Conservation (phyloP, 371 early-diverging fungal genomes). For the Choanephora cucurbitarum region DNA sequence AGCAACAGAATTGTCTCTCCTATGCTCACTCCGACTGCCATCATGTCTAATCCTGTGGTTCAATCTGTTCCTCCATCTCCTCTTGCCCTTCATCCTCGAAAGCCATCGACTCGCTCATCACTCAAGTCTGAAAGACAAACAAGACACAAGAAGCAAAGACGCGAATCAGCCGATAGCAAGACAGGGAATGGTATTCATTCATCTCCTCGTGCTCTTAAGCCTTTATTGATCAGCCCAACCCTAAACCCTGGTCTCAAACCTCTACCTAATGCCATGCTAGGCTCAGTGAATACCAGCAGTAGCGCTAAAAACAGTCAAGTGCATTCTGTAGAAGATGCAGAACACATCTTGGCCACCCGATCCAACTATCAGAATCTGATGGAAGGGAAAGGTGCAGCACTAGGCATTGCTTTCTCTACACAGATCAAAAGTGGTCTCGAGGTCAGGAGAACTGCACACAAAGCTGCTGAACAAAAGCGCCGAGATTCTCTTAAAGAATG, state of each 20-base stretch:
- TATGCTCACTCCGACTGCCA: background rate
- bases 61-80: constrained; percentile 3
- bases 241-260: constrained; percentile 25
- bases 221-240: constrained; percentile 48
- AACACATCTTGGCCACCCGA: constrained; percentile 66
- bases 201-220: constrained; percentile 49
- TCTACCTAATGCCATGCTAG: constrained; percentile 2
- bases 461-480: constrained; percentile 93
- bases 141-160: constrained; percentile 23
- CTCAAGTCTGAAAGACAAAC: background rate
- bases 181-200: constrained; percentile 6
- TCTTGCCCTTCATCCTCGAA: constrained; percentile 7
- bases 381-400: constrained; percentile 76
- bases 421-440: constrained; percentile 76
- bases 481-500: constrained; percentile 86
- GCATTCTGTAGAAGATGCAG: constrained; percentile 37
- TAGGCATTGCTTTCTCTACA: constrained; percentile 71
- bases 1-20: constrained; percentile 1
- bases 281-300: no score
- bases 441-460: constrained; percentile 78
- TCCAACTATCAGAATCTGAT: constrained; percentile 87
- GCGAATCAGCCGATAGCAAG: constrained; percentile 25
- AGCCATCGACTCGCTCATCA: background rate
- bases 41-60: background rate
- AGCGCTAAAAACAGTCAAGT: constrained; percentile 1